phyloP scores from a whole-genome alignment of 345 rosid species.

The Eutrema yunnanense region DNA sequence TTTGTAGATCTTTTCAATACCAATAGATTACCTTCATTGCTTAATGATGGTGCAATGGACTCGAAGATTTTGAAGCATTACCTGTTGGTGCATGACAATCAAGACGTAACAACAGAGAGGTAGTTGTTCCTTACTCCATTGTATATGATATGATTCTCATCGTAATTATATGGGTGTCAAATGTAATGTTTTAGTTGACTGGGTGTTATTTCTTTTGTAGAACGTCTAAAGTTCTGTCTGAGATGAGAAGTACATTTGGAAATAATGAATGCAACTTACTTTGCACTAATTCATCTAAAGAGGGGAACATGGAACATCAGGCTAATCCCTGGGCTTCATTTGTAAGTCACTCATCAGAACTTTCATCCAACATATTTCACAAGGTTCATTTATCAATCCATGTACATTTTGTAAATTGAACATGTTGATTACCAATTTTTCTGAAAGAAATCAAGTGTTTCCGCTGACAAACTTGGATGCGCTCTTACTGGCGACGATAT shows the following conservation, averaged over 20 bases:
- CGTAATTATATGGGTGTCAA: neutral
- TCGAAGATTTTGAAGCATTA: conserved; percentile 84
- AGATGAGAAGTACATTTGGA: conserved; percentile 90
- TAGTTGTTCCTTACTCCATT: conserved; percentile 4
- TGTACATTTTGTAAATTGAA: conserved; percentile 14
- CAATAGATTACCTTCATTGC: conserved; percentile 69
- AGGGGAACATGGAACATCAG: conserved; percentile 52
- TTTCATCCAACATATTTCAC: neutral
- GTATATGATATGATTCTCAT: neutral
- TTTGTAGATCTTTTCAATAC: conserved; percentile 85
- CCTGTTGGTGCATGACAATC: conserved; percentile 88
- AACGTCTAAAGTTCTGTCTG: conserved; percentile 68
- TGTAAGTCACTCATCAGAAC: conserved; percentile 44
- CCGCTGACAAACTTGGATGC: conserved; percentile 57
- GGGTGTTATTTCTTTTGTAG: conserved; percentile 43
- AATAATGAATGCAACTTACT: conserved; percentile 68
- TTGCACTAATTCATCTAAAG: conserved; percentile 85
- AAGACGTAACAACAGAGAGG: conserved; percentile 80
- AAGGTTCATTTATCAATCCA: neutral
- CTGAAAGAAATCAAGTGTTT: conserved; percentile 58
- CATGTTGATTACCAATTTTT: conserved; percentile 19
- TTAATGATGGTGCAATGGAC: conserved; percentile 89
- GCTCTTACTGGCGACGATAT: conserved; percentile 69
- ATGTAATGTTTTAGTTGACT: conserved; percentile 10
- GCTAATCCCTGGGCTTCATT: conserved; percentile 62